phyloP scores from a whole-genome alignment of 139 green algal genomes.

The Volvox reticuliferus region DNA sequence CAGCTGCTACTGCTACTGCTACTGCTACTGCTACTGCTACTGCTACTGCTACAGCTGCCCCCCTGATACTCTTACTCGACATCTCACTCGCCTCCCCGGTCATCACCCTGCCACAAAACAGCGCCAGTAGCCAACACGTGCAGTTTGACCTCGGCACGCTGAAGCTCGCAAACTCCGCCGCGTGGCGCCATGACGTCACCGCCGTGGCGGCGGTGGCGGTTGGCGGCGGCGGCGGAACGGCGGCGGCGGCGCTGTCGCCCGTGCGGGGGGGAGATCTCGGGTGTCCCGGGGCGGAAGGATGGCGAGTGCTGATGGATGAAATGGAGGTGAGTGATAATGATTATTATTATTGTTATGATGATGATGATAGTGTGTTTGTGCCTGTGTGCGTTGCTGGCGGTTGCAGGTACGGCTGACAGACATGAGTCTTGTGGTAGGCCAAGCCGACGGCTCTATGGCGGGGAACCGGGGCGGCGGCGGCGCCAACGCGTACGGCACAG shows the following conservation, averaged over 20 bases:
- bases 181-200: conserved; percentile 63
- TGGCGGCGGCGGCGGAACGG: background rate
- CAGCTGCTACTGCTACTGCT: background rate
- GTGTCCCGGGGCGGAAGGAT: background rate
- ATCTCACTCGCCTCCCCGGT: conserved; percentile 81
- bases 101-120: conserved; percentile 82
- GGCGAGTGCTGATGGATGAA: conserved; percentile 56
- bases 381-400: background rate
- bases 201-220: background rate
- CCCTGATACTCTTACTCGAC: conserved; percentile 81
- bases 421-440: conserved; percentile 60
- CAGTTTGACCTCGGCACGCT: conserved; percentile 87
- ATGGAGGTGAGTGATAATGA: conserved; percentile 47
- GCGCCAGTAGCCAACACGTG: conserved; percentile 51
- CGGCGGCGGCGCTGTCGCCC: background rate
- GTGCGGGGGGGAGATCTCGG: background rate
- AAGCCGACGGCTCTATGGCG: conserved; percentile 3
- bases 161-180: conserved; percentile 64
- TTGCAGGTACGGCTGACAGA: conserved; percentile 62
- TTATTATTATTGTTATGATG: too few species aligned
- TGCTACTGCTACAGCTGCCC: background rate
- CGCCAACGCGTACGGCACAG: conserved; percentile 21
- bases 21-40: background rate
- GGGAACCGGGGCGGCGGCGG: background rate
- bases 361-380: too few species aligned